A percentile compares a stretch with the other conserved stretches of the same genome.
phyloP scores from a whole-genome alignment of 257 asterid genomes.

The Salvia rosmarinus region DNA sequence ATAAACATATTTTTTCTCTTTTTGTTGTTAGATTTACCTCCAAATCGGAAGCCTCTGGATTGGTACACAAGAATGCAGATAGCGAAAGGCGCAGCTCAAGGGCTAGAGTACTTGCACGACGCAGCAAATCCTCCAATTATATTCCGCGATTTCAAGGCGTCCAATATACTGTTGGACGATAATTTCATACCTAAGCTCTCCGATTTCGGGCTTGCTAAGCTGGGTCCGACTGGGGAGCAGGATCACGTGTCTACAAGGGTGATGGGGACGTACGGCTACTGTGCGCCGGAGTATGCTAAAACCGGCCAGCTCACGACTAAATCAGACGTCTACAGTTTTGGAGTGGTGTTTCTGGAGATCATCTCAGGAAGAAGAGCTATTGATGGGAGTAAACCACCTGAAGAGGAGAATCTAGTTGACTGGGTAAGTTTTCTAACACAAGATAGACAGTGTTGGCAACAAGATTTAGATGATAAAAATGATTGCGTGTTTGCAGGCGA shows the following conservation, averaged over 20 bases:
- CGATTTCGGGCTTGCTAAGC: conserved; percentile 55
- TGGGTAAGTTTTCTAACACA: too few relatives aligned
- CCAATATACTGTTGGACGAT: conserved; percentile 52
- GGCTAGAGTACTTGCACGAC: conserved; percentile 62
- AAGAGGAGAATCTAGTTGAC: conserved; percentile 55
- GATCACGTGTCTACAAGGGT: conserved; percentile 60
- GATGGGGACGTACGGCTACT: conserved; percentile 61
- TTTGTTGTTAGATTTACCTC: conserved; percentile 39
- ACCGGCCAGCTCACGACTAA: conserved; percentile 53
- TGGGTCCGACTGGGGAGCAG: conserved; percentile 52
- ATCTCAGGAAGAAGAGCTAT: conserved; percentile 56
- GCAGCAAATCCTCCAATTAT: conserved; percentile 50
- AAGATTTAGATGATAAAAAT: too few relatives aligned
- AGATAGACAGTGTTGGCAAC: too few relatives aligned
- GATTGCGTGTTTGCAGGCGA: conserved; percentile 44
- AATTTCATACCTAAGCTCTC: conserved; percentile 54
- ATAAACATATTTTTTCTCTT: background rate
- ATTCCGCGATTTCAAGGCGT: conserved; percentile 53
- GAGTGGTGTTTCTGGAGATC: conserved; percentile 58
- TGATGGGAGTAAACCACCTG: conserved; percentile 50
- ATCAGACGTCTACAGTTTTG: conserved; percentile 58
- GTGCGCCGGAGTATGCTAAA: conserved; percentile 60
- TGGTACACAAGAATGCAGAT: conserved; percentile 63
- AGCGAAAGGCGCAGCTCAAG: conserved; percentile 59
- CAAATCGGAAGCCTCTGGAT: conserved; percentile 44